These are phyloP conservation scores for Cercophora newfieldiana DNA, from an alignment of 495 filamentous ascomycete genomes.

Conservation along the genomic window DNA sequence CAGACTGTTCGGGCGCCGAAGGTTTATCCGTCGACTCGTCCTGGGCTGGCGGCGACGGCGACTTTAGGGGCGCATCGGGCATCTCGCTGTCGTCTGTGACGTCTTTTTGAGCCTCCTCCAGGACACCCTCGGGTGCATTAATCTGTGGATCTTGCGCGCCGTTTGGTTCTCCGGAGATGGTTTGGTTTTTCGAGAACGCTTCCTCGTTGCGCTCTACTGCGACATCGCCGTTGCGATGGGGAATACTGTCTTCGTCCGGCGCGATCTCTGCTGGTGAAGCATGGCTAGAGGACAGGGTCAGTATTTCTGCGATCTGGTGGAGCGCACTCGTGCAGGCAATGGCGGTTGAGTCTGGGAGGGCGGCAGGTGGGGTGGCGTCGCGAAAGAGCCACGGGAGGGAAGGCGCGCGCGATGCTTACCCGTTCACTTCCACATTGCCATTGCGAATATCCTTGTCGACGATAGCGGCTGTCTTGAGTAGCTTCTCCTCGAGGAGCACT, in stretches of 20 bases:
- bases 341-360: neutral
- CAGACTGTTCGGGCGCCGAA: neutral
- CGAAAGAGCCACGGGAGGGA: neutral
- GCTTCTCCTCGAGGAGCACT: slow-evolving; percentile 49
- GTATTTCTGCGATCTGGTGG: neutral
- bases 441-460: slow-evolving; percentile 40
- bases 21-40: neutral
- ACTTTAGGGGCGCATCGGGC: slow-evolving; percentile 32
- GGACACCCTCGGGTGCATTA: neutral
- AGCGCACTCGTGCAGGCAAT: neutral
- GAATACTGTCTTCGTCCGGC: slow-evolving; percentile 7
- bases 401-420: slow-evolving; percentile 26
- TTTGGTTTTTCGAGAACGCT: slow-evolving; percentile 28
- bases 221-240: slow-evolving; percentile 4
- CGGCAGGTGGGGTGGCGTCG: neutral
- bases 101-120: slow-evolving; percentile 20
- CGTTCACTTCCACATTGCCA: slow-evolving; percentile 30
- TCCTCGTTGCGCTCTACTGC: slow-evolving; percentile 23
- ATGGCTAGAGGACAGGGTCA: slow-evolving; percentile 18
- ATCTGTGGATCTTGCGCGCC: neutral
- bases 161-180: slow-evolving; percentile 9
- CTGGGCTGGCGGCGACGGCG: neutral
- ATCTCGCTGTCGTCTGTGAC: slow-evolving; percentile 24
- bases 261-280: slow-evolving; percentile 12
- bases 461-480: slow-evolving; percentile 47